A percentile compares a stretch with the other conserved stretches of the same genome.
Conservation (phyloP, 768 basidiomycete species). For the Strobilomyces echinocephalus region DNA sequence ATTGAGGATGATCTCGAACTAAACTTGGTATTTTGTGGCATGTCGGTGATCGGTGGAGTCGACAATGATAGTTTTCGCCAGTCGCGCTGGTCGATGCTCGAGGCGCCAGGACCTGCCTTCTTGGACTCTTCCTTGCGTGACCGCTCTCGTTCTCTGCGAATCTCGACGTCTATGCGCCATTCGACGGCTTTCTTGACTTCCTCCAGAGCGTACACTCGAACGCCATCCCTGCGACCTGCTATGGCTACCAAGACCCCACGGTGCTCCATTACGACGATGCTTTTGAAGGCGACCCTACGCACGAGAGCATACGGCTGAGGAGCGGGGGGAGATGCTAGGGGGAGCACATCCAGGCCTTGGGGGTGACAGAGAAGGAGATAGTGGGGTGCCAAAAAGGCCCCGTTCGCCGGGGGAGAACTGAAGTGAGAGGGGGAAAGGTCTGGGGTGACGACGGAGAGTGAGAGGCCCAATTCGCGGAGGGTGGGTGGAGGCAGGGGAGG, state of each 20-base stretch:
- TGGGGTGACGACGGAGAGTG: constrained; percentile 60
- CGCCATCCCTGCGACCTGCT: constrained; percentile 80
- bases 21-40: constrained; percentile 18
- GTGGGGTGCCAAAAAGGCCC: constrained; percentile 76
- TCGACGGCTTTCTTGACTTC: constrained; percentile 83
- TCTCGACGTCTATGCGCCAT: constrained; percentile 80
- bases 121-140: constrained; percentile 64
- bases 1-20: constrained; percentile 19
- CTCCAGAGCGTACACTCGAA: constrained; percentile 83
- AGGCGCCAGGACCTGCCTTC: constrained; percentile 37
- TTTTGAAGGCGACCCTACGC: constrained; percentile 76
- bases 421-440: constrained; percentile 74
- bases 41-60: constrained; percentile 39
- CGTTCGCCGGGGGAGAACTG: constrained; percentile 68
- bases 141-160: constrained; percentile 70
- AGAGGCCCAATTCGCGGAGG: constrained; percentile 71
- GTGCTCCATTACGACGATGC: constrained; percentile 89
- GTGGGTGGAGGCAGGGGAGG: constrained; percentile 68
- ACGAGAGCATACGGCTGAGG: constrained; percentile 78
- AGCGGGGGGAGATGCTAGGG: constrained; percentile 67
- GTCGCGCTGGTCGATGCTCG: constrained; percentile 36
- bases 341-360: constrained; percentile 84
- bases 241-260: constrained; percentile 88
- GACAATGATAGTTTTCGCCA: constrained; percentile 46
- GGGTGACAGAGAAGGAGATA: constrained; percentile 80